Percentiles rank a stretch among this genome's conserved stretches.
phyloP scores from a whole-genome alignment of 1,139 yeast species.

The Magnusiomyces clavatus region DNA sequence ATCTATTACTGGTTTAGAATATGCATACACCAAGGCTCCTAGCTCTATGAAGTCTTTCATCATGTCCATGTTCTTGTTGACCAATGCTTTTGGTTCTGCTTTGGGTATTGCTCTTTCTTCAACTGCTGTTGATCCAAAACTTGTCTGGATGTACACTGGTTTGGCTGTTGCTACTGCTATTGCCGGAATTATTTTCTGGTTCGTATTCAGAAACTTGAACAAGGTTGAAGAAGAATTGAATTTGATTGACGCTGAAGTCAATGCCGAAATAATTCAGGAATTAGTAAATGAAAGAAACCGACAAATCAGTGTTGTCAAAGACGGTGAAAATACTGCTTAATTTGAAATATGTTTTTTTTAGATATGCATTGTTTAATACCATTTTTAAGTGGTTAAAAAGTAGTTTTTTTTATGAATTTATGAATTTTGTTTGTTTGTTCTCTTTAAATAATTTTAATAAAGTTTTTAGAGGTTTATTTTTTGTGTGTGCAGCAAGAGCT shows the following conservation, averaged over 20 bases:
- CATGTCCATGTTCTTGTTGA: constrained; percentile 53
- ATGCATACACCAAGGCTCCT: constrained; percentile 67
- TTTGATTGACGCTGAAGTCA: constrained; percentile 40
- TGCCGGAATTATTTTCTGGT: constrained; percentile 59
- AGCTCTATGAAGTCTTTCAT: constrained; percentile 56
- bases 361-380: too few relatives aligned
- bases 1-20: constrained; percentile 58
- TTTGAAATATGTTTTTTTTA: too few relatives aligned
- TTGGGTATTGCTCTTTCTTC: constrained; percentile 66
- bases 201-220: constrained; percentile 50
- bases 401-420: too few relatives aligned
- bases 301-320: too few relatives aligned
- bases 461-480: too few relatives aligned
- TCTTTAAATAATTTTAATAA: too few relatives aligned
- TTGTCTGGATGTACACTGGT: constrained; percentile 60
- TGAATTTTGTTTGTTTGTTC: too few relatives aligned
- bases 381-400: too few relatives aligned
- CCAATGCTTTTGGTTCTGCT: constrained; percentile 63
- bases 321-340: too few relatives aligned
- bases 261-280: constrained; percentile 18
- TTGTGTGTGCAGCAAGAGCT: too few relatives aligned
- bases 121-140: constrained; percentile 57
- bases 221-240: constrained; percentile 54
- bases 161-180: constrained; percentile 51
- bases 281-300: too few relatives aligned